These are phyloP conservation scores for Forsythia suspensa DNA, from an alignment of 257 asterid species.

Conservation along the genomic window DNA sequence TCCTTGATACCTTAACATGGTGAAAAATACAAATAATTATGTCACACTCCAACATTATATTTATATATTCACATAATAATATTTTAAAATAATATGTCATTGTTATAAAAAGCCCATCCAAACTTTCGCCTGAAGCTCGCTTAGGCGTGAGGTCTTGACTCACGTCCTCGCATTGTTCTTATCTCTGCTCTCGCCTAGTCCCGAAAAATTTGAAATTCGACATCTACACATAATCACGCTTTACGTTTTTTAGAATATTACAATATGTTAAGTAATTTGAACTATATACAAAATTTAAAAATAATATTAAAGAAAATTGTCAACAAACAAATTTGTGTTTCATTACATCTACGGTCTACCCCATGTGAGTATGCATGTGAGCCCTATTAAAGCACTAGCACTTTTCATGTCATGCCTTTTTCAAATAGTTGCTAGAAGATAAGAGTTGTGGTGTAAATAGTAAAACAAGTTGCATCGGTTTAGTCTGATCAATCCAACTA, in stretches of 20 bases:
- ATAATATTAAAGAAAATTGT: background rate
- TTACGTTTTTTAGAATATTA: no score
- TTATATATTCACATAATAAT: no score
- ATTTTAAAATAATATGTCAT: no score
- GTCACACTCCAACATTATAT: background rate
- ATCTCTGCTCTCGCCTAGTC: no score
- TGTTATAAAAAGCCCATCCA: no score
- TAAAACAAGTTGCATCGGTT: background rate
- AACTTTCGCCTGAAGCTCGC: no score
- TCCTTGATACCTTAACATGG: background rate
- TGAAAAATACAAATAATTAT: background rate
- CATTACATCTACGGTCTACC: background rate
- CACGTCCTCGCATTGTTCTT: no score
- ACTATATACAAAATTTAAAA: background rate
- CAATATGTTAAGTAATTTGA: no score
- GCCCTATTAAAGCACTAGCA: constrained; percentile 13
- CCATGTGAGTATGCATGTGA: constrained; percentile 29
- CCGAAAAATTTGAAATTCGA: no score
- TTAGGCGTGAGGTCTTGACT: no score
- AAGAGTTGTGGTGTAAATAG: background rate
- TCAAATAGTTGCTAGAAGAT: background rate
- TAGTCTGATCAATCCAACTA: background rate
- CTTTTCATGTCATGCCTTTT: background rate
- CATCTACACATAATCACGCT: no score
- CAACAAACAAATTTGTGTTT: background rate